These are phyloP conservation scores for Francoa sonchifolia DNA, from an alignment of 441 rosid genomes.

Conservation along the genomic window DNA sequence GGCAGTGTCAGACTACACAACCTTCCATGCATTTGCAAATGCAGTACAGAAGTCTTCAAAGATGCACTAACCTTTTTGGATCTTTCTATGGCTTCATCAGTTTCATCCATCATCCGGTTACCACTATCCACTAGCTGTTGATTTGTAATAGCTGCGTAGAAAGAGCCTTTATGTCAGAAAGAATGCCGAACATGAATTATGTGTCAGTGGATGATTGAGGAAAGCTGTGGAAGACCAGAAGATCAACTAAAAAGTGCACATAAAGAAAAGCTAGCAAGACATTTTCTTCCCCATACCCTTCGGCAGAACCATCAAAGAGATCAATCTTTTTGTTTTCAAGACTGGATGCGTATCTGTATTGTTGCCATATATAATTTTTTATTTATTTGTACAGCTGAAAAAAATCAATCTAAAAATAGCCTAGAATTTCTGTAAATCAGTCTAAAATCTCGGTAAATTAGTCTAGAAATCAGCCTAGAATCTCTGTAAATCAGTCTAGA, in stretches of 20 bases:
- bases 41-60: slow-evolving; percentile 1
- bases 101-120: slow-evolving; percentile 82
- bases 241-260: not conserved
- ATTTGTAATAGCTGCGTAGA: slow-evolving; percentile 73
- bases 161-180: slow-evolving; percentile 12
- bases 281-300: slow-evolving; percentile 61
- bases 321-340: slow-evolving; percentile 76
- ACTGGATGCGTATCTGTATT: slow-evolving; percentile 55
- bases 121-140: slow-evolving; percentile 71
- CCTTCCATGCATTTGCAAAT: not conserved
- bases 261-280: slow-evolving; percentile 45
- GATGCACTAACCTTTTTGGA: slow-evolving; percentile 54
- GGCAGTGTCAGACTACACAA: not conserved
- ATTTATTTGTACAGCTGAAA: too few relatives aligned
- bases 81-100: slow-evolving; percentile 90
- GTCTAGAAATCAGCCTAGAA: too few relatives aligned
- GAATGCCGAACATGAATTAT: not conserved
- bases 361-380: too few relatives aligned
- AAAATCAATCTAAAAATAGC: too few relatives aligned
- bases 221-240: not conserved
- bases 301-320: slow-evolving; percentile 71
- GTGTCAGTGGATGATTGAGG: not conserved
- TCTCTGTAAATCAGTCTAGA: too few relatives aligned
- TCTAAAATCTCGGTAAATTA: too few relatives aligned
- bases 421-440: too few relatives aligned